Percentiles rank a stretch among this genome's conserved stretches.
Evolutionary conservation across 345 rosid species (phyloP).

Genomic region (Murraya paniculata): DNA sequence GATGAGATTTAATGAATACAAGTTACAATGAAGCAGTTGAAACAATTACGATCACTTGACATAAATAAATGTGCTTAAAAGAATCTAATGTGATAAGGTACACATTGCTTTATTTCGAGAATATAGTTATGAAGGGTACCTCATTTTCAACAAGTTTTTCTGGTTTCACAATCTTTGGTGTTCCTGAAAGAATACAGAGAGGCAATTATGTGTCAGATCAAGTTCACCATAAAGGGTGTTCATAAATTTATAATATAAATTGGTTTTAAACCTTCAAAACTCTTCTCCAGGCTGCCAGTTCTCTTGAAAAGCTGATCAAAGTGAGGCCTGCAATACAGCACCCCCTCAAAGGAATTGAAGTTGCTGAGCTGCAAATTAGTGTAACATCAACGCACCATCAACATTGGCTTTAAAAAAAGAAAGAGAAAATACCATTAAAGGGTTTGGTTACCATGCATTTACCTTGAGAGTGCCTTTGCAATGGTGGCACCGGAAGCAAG

Average conservation of each 20-base stretch:
- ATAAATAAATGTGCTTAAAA: neutral
- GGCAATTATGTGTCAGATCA: neutral
- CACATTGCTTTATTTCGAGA: neutral
- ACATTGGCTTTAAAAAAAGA: neutral
- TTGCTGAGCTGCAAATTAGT: constrained; percentile 47
- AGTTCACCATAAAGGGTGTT: neutral
- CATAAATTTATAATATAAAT: neutral
- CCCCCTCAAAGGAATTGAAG: constrained; percentile 63
- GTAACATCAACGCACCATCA: neutral
- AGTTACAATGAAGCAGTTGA: neutral
- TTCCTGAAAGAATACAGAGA: constrained; percentile 29
- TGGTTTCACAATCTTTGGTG: constrained; percentile 53
- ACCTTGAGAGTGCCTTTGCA: constrained; percentile 65
- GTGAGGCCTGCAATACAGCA: constrained; percentile 67
- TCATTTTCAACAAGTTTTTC: constrained; percentile 39
- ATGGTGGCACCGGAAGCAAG: constrained; percentile 70
- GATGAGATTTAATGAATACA: neutral
- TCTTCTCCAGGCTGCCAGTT: constrained; percentile 63
- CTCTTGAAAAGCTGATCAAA: constrained; percentile 66
- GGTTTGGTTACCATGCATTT: neutral
- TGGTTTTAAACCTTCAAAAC: constrained; percentile 48
- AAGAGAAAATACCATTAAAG: no score
- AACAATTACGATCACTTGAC: neutral
- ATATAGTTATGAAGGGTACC: constrained; percentile 28
- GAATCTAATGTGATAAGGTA: neutral